Evolutionary conservation across 805 yeast species (phyloP).

Genomic region (Barnettozyma botsteinii): DNA sequence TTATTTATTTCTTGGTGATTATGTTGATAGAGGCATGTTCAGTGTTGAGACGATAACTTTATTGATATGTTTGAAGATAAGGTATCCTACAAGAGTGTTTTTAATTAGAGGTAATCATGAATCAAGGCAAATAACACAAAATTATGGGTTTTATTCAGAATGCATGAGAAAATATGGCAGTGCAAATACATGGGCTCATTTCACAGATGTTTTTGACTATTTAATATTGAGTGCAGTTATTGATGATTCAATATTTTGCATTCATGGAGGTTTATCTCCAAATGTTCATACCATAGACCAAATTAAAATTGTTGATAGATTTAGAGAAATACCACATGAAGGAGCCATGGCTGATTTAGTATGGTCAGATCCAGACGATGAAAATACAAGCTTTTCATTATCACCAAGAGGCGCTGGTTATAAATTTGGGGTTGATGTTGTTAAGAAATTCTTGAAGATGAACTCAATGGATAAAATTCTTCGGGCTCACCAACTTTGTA

Average conservation of each 20-base stretch:
- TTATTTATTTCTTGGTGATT: conserved; percentile 89
- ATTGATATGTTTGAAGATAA: conserved; percentile 71
- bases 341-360: conserved; percentile 99
- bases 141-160: conserved; percentile 95
- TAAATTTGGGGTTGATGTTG: conserved; percentile 89
- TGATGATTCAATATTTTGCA: conserved; percentile 85
- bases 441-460: conserved; percentile 72
- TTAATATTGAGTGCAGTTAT: conserved; percentile 84
- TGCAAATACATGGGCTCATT: conserved; percentile 75
- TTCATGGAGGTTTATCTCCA: conserved; percentile 96
- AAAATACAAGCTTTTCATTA: conserved; percentile 68
- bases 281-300: conserved; percentile 92
- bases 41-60: conserved; percentile 89
- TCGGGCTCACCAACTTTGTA: conserved; percentile 94
- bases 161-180: conserved; percentile 84
- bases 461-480: conserved; percentile 77
- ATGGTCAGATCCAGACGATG: conserved; percentile 97
- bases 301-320: conserved; percentile 82
- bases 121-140: conserved; percentile 92
- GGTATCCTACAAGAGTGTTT: conserved; percentile 81
- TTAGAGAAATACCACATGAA: conserved; percentile 94
- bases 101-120: conserved; percentile 94
- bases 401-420: conserved; percentile 98
- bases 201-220: conserved; percentile 92
- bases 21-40: conserved; percentile 93